Evolutionary conservation across 2,329 filamentous ascomycete genomes (phyloP), one percentile per base, ranked within the genome.

Genomic region (Chaetomium sp.): DNA sequence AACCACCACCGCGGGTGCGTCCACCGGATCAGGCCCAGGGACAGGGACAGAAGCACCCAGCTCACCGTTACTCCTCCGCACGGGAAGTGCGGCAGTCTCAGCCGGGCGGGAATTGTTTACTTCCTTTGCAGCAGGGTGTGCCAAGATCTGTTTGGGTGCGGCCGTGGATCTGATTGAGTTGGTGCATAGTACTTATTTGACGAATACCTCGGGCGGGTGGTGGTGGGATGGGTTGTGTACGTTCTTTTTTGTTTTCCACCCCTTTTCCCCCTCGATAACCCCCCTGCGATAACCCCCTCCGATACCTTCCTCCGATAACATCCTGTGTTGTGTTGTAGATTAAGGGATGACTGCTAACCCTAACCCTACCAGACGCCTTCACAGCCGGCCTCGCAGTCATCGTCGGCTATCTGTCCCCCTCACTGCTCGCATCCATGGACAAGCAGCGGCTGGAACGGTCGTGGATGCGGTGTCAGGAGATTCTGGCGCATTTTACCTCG

Each of bases 181-280:
- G n/a, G 59, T 61, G 10, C 53, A 61, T 35, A n/a, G 42, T 9
- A 62, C 60, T 1, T 64, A 62, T 19, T 52, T 53, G 10, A 60
- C 60, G 1, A 55, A 57, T 38, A 54, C 49, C 6, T 58, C 59
- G 6, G 60, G 54, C 5, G 62, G 60, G 10, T 64, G 62, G 62
- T 64, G 62, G 57, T 64, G 62, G 62, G 59, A 64, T 52, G 62
- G 54, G 1, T 52, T 64, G 4, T 64, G 61, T 63, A 54, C 35
- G 60, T 12, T n/a, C n/a, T 38, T 38, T 38, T 4, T 38, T 38
- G 8, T 4, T 4, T 38, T 38, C 37, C 12, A 1, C 12, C 37
- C 2, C 1, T 38, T 2, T 2, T 38, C 37, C 12, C 8, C 8
- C 8, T 38, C 37, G 37, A 38, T 38, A 27, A 27, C 19, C 19